Evolutionary conservation across 108 stramenopile species (phyloP).

Genomic region (Chaetoceros muelleri): DNA sequence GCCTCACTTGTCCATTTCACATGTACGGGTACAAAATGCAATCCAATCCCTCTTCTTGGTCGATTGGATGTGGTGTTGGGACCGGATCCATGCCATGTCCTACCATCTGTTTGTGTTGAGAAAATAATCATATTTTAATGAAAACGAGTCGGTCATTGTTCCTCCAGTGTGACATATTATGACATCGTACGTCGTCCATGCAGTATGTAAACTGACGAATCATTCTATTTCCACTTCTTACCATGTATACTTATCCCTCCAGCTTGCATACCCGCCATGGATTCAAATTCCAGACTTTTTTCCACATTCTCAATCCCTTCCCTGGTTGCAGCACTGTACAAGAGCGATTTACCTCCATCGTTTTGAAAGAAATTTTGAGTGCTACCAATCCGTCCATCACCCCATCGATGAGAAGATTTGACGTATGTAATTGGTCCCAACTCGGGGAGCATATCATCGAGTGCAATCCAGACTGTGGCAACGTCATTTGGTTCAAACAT

Average conservation of each 20-base stretch:
- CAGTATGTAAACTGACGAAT: no score
- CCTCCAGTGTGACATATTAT: no score
- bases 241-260: constrained; percentile 64
- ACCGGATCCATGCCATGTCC: constrained; percentile 70
- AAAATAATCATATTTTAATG: no score
- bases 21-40: constrained; percentile 68
- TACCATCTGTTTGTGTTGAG: no score
- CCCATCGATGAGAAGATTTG: constrained; percentile 57
- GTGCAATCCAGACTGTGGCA: constrained; percentile 73
- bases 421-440: constrained; percentile 78
- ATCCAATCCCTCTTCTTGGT: constrained; percentile 61
- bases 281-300: constrained; percentile 25
- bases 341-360: constrained; percentile 23
- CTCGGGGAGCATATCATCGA: constrained; percentile 73
- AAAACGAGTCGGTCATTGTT: no score
- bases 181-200: no score
- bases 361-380: constrained; percentile 52
- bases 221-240: no score
- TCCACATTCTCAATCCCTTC: constrained; percentile 30
- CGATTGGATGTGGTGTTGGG: constrained; percentile 28
- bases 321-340: constrained; percentile 37
- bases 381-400: constrained; percentile 44
- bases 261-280: constrained; percentile 46
- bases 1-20: constrained; percentile 62
- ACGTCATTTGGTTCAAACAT: constrained; percentile 66